phyloP scores from a whole-genome alignment of 1,139 yeast species.

The Casaregolazyma suthepensis region DNA sequence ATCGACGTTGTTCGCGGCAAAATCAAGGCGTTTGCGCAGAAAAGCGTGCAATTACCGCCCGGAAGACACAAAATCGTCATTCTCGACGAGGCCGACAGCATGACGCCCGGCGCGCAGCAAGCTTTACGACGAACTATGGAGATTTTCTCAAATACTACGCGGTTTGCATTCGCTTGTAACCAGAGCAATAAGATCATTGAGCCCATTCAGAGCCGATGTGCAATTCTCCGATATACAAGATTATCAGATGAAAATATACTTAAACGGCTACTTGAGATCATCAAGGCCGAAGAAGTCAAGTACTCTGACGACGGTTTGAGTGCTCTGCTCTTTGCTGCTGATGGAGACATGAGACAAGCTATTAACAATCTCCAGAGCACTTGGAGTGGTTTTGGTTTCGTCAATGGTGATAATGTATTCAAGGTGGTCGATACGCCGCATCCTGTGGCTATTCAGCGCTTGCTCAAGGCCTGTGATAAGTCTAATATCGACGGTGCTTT shows the following conservation, averaged over 20 bases:
- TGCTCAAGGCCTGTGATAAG: conserved; percentile 51
- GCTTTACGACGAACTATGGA: conserved; percentile 98
- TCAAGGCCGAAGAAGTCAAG: conserved; percentile 63
- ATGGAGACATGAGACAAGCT: conserved; percentile 99
- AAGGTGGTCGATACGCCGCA: conserved; percentile 96
- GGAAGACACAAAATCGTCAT: conserved; percentile 86
- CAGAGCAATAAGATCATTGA: conserved; percentile 92
- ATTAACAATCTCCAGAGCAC: conserved; percentile 90
- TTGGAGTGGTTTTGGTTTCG: conserved; percentile 87
- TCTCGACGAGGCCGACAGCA: conserved; percentile 94
- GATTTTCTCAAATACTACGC: conserved; percentile 83
- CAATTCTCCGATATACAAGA: conserved; percentile 78
- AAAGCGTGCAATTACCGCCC: conserved; percentile 65
- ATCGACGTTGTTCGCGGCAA: conserved; percentile 90
- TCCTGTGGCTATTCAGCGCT: conserved; percentile 75
- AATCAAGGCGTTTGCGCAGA: conserved; percentile 93
- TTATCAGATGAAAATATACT: conserved; percentile 81
- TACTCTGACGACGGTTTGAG: conserved; percentile 87
- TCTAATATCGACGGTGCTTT: conserved; percentile 62
- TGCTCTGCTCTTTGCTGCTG: conserved; percentile 93
- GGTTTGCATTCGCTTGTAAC: conserved; percentile 97
- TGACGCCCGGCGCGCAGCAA: conserved; percentile 98
- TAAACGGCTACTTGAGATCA: conserved; percentile 66
- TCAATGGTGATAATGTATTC: conserved; percentile 85
- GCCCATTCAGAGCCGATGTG: conserved; percentile 95